These are phyloP conservation scores for Discostella stelligera DNA, from an alignment of 352 stramenopile species.

Conservation along the genomic window DNA sequence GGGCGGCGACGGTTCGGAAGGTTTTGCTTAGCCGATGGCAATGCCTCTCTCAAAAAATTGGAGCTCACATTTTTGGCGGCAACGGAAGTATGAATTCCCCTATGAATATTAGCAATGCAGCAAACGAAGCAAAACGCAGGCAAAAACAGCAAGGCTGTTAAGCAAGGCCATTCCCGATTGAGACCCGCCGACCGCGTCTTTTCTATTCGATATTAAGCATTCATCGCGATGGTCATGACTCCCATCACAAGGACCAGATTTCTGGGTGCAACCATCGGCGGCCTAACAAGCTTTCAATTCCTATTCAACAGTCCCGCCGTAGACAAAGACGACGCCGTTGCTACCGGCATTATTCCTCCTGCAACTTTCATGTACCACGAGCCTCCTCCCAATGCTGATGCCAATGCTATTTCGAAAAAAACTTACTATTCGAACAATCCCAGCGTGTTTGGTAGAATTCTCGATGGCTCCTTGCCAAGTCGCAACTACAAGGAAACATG, in stretches of 20 bases:
- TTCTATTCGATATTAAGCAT: not conserved
- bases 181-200: too few relatives aligned
- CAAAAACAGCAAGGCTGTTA: too few relatives aligned
- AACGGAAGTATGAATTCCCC: too few relatives aligned
- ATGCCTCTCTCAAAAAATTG: too few relatives aligned
- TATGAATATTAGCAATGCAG: too few relatives aligned
- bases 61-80: too few relatives aligned
- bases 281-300: slow-evolving; percentile 21
- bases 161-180: too few relatives aligned
- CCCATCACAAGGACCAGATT: slow-evolving; percentile 5
- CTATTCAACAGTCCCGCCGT: slow-evolving; percentile 4
- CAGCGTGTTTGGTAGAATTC: slow-evolving; percentile 73
- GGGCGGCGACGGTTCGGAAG: not conserved
- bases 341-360: not conserved
- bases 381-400: slow-evolving; percentile 7
- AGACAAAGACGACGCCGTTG: not conserved
- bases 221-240: not conserved
- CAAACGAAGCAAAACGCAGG: too few relatives aligned
- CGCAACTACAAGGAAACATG: slow-evolving; percentile 44
- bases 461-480: slow-evolving; percentile 53
- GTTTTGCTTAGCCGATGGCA: too few relatives aligned
- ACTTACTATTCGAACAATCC: slow-evolving; percentile 56
- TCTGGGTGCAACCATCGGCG: slow-evolving; percentile 1
- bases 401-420: not conserved
- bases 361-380: slow-evolving; percentile 14